phyloP scores from a whole-genome alignment of 164 flowering plant species.

The Stephania cephalantha region DNA sequence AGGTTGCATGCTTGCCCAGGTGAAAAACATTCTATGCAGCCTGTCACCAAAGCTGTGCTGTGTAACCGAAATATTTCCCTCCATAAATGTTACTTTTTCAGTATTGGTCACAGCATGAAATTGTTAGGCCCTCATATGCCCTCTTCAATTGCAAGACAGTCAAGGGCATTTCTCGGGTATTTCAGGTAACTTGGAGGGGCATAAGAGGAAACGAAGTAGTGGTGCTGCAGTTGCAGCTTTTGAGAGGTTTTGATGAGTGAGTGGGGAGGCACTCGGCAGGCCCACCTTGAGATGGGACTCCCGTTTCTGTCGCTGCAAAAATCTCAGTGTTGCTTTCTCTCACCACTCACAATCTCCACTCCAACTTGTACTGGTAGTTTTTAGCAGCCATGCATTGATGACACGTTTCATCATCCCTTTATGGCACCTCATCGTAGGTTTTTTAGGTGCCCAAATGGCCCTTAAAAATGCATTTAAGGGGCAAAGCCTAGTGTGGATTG shows the following conservation, averaged over 20 bases:
- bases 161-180: background rate
- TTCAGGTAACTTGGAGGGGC: background rate
- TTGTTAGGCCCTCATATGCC: background rate
- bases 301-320: conserved; percentile 22
- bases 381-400: background rate
- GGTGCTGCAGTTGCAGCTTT: background rate
- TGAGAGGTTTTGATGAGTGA: background rate
- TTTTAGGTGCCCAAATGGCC: background rate
- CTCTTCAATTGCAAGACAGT: background rate
- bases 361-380: background rate
- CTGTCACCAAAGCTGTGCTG: too few species aligned
- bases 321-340: too few species aligned
- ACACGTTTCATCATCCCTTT: background rate
- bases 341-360: background rate
- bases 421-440: background rate
- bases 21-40: too few species aligned
- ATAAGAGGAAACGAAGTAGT: background rate
- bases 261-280: background rate
- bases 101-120: too few species aligned
- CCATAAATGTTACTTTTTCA: too few species aligned
- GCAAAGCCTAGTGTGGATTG: background rate
- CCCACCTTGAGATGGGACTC: conserved; percentile 20
- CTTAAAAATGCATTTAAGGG: background rate
- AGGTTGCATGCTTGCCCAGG: too few species aligned
- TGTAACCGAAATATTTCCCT: too few species aligned